Percentiles rank a stretch among this genome's conserved stretches.
phyloP scores from a whole-genome alignment of 1,284 basidiomycete genomes.

The Trichosporon coremiiforme region DNA sequence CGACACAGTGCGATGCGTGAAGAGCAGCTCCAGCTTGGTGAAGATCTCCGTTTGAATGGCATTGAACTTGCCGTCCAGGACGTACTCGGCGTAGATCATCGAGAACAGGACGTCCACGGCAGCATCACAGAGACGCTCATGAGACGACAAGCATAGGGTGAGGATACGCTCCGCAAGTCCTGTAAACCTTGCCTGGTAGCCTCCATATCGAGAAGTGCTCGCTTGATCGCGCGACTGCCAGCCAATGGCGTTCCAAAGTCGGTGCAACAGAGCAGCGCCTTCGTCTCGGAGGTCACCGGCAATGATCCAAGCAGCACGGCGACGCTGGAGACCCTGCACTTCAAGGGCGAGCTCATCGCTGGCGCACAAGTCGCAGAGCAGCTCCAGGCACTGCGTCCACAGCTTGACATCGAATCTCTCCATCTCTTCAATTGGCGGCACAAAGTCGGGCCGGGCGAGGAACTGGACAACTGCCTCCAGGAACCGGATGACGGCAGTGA shows the following conservation, averaged over 20 bases:
- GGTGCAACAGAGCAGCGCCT: constrained; percentile 79
- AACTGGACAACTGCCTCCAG: constrained; percentile 78
- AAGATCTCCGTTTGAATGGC: constrained; percentile 93
- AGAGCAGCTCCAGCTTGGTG: constrained; percentile 78
- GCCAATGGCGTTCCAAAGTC: constrained; percentile 84
- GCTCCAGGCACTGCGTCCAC: constrained; percentile 80
- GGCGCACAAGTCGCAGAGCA: constrained; percentile 80
- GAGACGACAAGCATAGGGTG: constrained; percentile 89
- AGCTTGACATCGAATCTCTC: constrained; percentile 73
- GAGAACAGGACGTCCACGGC: constrained; percentile 91
- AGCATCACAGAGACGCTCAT: constrained; percentile 85
- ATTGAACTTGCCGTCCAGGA: constrained; percentile 76
- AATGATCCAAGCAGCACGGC: constrained; percentile 91
- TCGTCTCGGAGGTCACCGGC: constrained; percentile 93
- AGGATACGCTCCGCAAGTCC: constrained; percentile 88
- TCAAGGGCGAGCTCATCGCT: constrained; percentile 92
- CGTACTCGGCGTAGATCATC: constrained; percentile 93
- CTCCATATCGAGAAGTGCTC: constrained; percentile 25
- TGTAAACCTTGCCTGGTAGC: constrained; percentile 78
- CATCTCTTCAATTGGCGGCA: constrained; percentile 69
- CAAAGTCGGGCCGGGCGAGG: constrained; percentile 72
- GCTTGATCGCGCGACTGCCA: constrained; percentile 59
- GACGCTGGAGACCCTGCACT: constrained; percentile 70
- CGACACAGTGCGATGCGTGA: constrained; percentile 36
- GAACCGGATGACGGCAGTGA: constrained; percentile 85